Evolutionary conservation across 495 filamentous ascomycete genomes (phyloP), one percentile per base, ranked within the genome.

Genomic region (Hyaloscypha bicolor): DNA sequence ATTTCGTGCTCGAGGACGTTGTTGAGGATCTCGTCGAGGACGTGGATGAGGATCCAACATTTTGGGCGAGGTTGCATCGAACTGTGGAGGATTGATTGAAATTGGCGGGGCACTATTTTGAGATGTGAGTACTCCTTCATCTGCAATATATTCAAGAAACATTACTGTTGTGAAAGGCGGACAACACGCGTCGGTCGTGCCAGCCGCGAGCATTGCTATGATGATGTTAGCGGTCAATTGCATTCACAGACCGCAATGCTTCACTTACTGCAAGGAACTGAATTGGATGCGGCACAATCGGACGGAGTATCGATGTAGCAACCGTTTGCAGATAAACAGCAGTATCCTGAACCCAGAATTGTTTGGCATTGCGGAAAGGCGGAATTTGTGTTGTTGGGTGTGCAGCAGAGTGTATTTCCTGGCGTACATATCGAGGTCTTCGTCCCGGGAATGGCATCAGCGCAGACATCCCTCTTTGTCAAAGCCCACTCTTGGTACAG

Each of bases 401-500:
- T 22, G 42, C 61, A 63, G 45, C 61, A 63, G 6, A 63, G 42
- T 9, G 61, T 63, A 37, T 33, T 51, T 14, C 61, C 61, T 8
- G 61, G 61, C 32, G 61, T 52, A 30, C 61, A 63, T 6, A 35
- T 51, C 42, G 45, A 25, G 3, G 61, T 63, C 22, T 51, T 37
- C 2, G 61, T 63, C 12, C 61, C 61, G 6, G 37, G 37, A 52
- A 63, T 63, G 14, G 61, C 61, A 55, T 63, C 61, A 19, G 61
- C 30, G 31, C 61, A 63, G 32, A 51, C 61, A 29, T 63, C 61
- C 25, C 61, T 63, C 29, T 53, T 63, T n/a, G 39, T 21, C 39
- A 63, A 35, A 55, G 30, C 45, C 29, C 51, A 33, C 45, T 48
- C 37, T 12, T 55, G 45, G 42, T 33, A 63, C 6, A 52, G 4